A percentile compares a stretch with the other conserved stretches of the same genome.
Evolutionary conservation across 1,284 basidiomycete genomes (phyloP).

Genomic region (Leccinum angustisporum): DNA sequence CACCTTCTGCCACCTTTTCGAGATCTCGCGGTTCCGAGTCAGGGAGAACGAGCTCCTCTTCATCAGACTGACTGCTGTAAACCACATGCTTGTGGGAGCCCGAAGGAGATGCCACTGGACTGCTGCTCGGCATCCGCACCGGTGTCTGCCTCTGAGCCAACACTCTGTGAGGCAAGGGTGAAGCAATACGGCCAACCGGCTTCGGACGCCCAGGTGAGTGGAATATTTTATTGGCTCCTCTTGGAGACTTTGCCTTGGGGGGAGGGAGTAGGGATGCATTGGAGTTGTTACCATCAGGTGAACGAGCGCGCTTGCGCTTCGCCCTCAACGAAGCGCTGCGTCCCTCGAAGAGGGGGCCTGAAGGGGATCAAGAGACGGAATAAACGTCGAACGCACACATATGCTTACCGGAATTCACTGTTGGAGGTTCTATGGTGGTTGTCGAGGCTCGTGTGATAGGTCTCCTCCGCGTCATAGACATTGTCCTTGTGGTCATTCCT

Average conservation of each 20-base stretch:
- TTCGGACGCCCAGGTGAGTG: slow-evolving; percentile 5
- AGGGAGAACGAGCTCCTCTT: slow-evolving; percentile 50
- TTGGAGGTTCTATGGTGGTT: neutral
- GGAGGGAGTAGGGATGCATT: slow-evolving; percentile 2
- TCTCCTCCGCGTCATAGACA: slow-evolving; percentile 15
- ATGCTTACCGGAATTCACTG: slow-evolving; percentile 13
- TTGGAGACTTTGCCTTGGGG: slow-evolving; percentile 16
- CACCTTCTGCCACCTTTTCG: slow-evolving; percentile 37
- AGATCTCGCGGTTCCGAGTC: slow-evolving; percentile 25
- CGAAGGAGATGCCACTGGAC: slow-evolving; percentile 17
- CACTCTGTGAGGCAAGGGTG: slow-evolving; percentile 13
- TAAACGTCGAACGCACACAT: neutral
- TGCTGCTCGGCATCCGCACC: neutral
- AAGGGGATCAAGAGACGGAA: slow-evolving; percentile 10
- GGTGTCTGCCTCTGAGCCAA: slow-evolving; percentile 2
- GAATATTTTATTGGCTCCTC: slow-evolving; percentile 14
- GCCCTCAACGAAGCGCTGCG: slow-evolving; percentile 13
- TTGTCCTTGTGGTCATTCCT: neutral
- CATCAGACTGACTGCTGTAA: slow-evolving; percentile 71
- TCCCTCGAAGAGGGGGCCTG: slow-evolving; percentile 13
- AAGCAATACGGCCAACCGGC: slow-evolving; percentile 10
- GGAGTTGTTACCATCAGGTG: slow-evolving; percentile 20
- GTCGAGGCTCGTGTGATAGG: slow-evolving; percentile 15
- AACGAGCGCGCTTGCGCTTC: slow-evolving; percentile 31
- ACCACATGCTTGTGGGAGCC: slow-evolving; percentile 40